Base-by-base conservation (phyloP, 208 protist species). In the Leishmania amazonensis region DNA sequence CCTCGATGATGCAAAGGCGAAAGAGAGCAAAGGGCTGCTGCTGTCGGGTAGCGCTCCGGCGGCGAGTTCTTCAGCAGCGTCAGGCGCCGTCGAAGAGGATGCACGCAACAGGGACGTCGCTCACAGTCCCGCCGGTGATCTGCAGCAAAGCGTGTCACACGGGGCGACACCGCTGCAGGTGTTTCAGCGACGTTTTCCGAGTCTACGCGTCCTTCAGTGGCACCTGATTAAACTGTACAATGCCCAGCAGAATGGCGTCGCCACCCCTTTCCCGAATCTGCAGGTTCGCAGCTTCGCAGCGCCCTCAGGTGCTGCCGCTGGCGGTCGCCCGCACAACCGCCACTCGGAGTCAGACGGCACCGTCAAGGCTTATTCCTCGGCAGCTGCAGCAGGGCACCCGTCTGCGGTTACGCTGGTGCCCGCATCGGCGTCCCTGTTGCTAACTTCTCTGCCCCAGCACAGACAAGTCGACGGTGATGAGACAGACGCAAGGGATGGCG, bases 161-260 rank as follows among this genome's bases (percentile, higher is more conserved):
- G 58, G 35, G 60, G 58, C 45, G 75, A 79, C 75, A 49, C 58
- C 58, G 5, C 45, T 70, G 83, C 83, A 86, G 60, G 64, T 79
- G 9, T 81, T 78, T 62, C 72, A 83, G 64, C 78, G 83, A 28
- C 79, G 83, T 40, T 83, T 82, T 60, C 83, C 83, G 38, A 83
- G 67, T 58, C 79, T 86, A 9, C 78, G 83, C 21, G 83, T 86
- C 64, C 75, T 86, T 57, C 83, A 86, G 67, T 80, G 62, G 78
- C 83, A 86, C 65, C 42, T 86, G 74, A 57, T 65, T 7, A 77
- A 77, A 11, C 58, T 83, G 31, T 86, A 86, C 83, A 86, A 86
- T 49, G 35, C 83, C 13, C 83, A 77, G 53, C 83, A 86, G 45
- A 73, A 58, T 24, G 78, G 83, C 13, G 31, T 75, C 6, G 54